Evolutionary conservation across 1,284 basidiomycete genomes (phyloP).

Genomic region (Golubevia pallescens): DNA sequence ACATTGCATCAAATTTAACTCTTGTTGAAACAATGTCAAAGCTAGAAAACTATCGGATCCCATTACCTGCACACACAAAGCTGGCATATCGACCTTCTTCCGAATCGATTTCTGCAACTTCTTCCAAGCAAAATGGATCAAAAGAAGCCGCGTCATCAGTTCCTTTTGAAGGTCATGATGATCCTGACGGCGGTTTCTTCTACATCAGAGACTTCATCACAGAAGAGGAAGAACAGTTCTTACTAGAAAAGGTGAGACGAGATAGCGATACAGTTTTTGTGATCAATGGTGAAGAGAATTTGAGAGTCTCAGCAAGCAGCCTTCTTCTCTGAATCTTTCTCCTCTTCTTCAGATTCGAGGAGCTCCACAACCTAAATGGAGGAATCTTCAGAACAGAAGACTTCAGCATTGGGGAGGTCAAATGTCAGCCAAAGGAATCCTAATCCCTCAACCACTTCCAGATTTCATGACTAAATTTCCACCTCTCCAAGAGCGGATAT

Average conservation of each 20-base stretch:
- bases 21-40: no score
- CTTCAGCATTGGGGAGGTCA: constrained; percentile 71
- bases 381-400: constrained; percentile 79
- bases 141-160: no score
- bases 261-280: not conserved
- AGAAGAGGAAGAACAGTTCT: constrained; percentile 77
- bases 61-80: no score
- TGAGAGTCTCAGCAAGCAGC: no score
- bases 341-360: constrained; percentile 71
- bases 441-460: constrained; percentile 74
- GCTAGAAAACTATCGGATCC: no score
- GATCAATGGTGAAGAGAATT: no score
- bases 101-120: no score
- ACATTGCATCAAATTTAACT: no score
- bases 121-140: no score
- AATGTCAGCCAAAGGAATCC: constrained; percentile 69
- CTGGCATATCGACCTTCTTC: no score
- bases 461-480: constrained; percentile 72
- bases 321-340: constrained; percentile 2
- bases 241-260: constrained; percentile 74
- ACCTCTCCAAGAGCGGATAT: constrained; percentile 75
- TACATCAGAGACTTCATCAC: constrained; percentile 79
- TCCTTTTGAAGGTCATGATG: no score
- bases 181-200: no score
- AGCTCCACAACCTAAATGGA: constrained; percentile 83